Percentiles rank a stretch among this genome's conserved stretches.
phyloP scores from a whole-genome alignment of 2,329 filamentous ascomycete species.

The Aphanoascus verrucosus region DNA sequence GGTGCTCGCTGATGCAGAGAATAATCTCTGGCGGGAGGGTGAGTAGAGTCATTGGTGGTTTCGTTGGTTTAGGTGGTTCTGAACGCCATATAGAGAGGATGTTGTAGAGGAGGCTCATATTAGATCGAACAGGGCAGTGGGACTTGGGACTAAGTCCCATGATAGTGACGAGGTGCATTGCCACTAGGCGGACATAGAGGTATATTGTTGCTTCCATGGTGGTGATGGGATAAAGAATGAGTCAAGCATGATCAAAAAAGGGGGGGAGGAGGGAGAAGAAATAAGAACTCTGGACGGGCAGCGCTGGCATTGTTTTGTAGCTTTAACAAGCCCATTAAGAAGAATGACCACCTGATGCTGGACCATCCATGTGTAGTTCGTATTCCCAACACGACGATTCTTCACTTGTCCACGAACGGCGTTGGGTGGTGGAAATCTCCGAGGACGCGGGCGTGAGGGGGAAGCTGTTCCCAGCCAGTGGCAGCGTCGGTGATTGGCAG shows the following conservation, averaged over 20 bases:
- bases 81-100: not conserved
- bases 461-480: not conserved
- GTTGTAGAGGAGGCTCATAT: constrained; percentile 1
- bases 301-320: not conserved
- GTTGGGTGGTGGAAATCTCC: constrained; percentile 2
- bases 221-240: not conserved
- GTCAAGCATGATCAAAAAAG: not conserved
- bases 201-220: constrained; percentile 1
- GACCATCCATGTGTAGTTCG: not conserved
- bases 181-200: not conserved
- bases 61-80: not conserved
- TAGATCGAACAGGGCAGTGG: not conserved
- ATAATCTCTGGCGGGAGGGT: constrained; percentile 6
- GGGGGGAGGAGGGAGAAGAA: not conserved
- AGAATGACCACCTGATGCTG: not conserved
- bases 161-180: constrained; percentile 1
- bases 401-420: not conserved
- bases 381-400: not conserved
- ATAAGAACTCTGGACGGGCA: not conserved
- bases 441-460: not conserved
- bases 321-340: not conserved
- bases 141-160: not conserved
- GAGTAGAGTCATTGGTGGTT: not conserved
- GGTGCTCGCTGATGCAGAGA: constrained; percentile 8
- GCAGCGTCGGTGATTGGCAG: not conserved